Conservation (phyloP, 805 yeast species). For the Candida jianshihensis region DNA sequence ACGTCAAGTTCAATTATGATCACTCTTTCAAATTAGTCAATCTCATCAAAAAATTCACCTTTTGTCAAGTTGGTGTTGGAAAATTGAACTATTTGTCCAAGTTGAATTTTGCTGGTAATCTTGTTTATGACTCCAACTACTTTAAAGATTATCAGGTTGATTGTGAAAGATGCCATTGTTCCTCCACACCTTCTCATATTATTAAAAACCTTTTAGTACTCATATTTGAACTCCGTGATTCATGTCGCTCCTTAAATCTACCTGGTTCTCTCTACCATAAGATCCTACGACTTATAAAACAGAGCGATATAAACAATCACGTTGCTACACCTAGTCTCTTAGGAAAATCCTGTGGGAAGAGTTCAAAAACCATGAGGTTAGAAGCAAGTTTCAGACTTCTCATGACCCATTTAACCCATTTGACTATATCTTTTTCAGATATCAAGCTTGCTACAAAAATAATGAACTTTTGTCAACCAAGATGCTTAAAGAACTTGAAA, state of each 20-base stretch:
- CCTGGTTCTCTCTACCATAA: background rate
- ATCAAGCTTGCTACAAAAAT: slow-evolving; percentile 2
- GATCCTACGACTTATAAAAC: background rate
- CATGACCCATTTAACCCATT: background rate
- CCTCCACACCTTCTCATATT: background rate
- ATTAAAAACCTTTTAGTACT: background rate
- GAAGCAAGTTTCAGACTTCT: background rate
- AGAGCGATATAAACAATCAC: too few relatives aligned
- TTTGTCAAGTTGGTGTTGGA: background rate
- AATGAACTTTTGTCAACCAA: slow-evolving; percentile 1
- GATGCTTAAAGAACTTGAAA: slow-evolving; percentile 1
- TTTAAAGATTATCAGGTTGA: background rate
- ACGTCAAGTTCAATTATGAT: background rate
- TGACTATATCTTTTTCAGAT: slow-evolving; percentile 7
- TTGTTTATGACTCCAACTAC: background rate
- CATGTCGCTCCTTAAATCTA: background rate
- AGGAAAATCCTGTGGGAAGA: background rate
- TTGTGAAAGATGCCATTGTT: background rate
- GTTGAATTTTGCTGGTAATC: background rate
- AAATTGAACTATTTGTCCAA: background rate
- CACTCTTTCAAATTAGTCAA: background rate
- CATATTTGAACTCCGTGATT: background rate
- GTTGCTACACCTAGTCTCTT: background rate
- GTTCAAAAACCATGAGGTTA: background rate
- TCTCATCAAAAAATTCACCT: background rate